phyloP scores from a whole-genome alignment of 1,284 basidiomycete genomes.

The Ceratobasidium sp. region DNA sequence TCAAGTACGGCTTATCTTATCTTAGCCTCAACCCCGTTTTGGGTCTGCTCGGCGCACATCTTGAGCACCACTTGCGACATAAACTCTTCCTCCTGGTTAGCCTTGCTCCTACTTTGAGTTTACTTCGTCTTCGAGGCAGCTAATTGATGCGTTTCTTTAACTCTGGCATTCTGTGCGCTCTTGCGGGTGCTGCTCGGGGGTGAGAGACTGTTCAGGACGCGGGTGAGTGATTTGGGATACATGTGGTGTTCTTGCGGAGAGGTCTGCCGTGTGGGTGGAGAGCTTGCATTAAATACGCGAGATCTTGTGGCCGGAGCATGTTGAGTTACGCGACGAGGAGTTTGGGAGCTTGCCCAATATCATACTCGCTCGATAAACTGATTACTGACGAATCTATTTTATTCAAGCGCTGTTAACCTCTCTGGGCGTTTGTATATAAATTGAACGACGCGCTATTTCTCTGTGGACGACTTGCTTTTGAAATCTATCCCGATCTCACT shows the following conservation, averaged over 20 bases:
- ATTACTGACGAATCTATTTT: no score
- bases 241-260: background rate
- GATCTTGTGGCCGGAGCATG: background rate
- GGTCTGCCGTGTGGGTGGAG: background rate
- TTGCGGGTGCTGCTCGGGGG: background rate
- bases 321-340: background rate
- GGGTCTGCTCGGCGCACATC: background rate
- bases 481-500: no score
- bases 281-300: background rate
- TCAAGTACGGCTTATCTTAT: conserved; percentile 19
- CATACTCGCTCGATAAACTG: no score
- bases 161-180: background rate
- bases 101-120: background rate
- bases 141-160: conserved; percentile 1
- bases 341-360: background rate
- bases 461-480: no score
- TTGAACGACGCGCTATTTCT: no score
- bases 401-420: no score
- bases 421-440: no score
- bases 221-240: conserved; percentile 11
- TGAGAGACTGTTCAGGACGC: conserved; percentile 43
- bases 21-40: conserved; percentile 2
- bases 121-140: no score
- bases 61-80: background rate
- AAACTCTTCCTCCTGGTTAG: background rate